These are phyloP conservation scores for Trebouxia gelatinosa DNA, from an alignment of 163 green algal species.

Conservation along the genomic window DNA sequence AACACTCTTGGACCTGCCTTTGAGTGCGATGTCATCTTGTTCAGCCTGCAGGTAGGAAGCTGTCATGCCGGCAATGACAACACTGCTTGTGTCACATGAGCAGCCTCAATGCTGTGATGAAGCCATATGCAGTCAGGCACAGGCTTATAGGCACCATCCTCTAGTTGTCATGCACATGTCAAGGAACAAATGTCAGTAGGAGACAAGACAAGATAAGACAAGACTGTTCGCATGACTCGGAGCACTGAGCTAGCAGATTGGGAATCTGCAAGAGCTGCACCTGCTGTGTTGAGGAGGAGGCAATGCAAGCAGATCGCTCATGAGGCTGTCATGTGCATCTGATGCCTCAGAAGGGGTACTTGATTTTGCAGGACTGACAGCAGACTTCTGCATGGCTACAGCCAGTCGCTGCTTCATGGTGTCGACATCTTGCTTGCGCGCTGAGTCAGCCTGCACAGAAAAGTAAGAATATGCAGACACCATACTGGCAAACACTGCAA, in stretches of 20 bases:
- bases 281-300: constrained; percentile 23
- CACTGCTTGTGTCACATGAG: background rate
- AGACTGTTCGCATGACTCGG: background rate
- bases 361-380: background rate
- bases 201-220: no score
- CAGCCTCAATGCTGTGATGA: background rate
- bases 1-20: constrained; percentile 5
- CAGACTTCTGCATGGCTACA: constrained; percentile 22
- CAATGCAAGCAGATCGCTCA: constrained; percentile 5
- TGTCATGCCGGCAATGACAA: background rate
- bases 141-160: background rate
- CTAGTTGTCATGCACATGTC: background rate
- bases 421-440: background rate
- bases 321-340: background rate
- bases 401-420: constrained; percentile 18
- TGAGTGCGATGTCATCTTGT: background rate
- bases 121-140: background rate
- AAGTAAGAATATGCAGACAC: background rate
- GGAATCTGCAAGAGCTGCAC: background rate
- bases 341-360: background rate
- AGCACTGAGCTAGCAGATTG: background rate
- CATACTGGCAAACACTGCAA: no score
- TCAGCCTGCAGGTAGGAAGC: background rate
- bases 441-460: background rate
- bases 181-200: background rate